These are phyloP conservation scores for Hydnomerulius pinastri DNA, from an alignment of 768 basidiomycete genomes.

Conservation along the genomic window DNA sequence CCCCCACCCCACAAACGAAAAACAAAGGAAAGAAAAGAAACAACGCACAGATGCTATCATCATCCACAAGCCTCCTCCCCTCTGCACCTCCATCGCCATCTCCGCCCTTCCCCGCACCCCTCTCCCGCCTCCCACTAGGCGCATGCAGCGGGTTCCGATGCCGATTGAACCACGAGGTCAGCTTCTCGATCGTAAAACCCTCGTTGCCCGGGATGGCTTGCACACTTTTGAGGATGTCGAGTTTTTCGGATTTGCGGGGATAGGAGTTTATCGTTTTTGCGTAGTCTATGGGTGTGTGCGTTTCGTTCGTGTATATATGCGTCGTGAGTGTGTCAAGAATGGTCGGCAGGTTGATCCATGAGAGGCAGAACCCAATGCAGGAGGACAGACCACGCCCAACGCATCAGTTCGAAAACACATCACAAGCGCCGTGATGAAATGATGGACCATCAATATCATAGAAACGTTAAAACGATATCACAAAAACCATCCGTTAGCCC, in stretches of 20 bases:
- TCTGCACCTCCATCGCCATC: background rate
- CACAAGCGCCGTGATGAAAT: background rate
- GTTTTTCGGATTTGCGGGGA: slow-evolving; percentile 16
- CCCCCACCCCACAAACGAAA: no score
- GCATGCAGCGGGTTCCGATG: slow-evolving; percentile 12
- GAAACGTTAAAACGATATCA: no score
- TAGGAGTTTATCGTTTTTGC: slow-evolving; percentile 13
- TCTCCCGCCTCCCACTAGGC: background rate
- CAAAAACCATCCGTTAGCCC: no score
- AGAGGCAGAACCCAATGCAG: no score
- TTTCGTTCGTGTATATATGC: background rate
- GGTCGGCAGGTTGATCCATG: slow-evolving; percentile 3
- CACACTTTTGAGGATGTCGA: slow-evolving; percentile 10
- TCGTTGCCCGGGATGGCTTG: slow-evolving; percentile 26
- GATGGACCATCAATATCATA: no score
- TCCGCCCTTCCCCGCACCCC: background rate
- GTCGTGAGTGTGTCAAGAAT: background rate
- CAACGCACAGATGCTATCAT: slow-evolving; percentile 29
- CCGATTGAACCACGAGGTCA: slow-evolving; percentile 24
- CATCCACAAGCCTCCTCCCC: slow-evolving; percentile 12
- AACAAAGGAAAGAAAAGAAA: background rate
- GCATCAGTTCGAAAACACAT: no score
- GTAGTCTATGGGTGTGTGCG: no score
- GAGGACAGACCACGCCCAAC: no score
- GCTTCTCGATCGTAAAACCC: slow-evolving; percentile 13